These are phyloP conservation scores for Sporothrix euskadiensis DNA, from an alignment of 2,329 filamentous ascomycete species.

Conservation along the genomic window DNA sequence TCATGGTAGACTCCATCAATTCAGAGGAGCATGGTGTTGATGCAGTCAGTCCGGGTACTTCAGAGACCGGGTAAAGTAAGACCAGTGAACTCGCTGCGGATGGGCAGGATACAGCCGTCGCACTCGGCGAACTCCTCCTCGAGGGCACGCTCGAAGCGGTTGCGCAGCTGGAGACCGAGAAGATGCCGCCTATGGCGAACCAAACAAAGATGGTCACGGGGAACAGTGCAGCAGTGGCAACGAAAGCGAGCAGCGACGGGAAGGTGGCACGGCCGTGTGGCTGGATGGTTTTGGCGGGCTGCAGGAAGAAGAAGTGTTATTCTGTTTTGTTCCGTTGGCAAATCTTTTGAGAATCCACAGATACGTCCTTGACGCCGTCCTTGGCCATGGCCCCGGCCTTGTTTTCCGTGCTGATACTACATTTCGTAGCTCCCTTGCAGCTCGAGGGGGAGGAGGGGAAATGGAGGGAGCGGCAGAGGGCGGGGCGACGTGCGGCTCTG, in stretches of 20 bases:
- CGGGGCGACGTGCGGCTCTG: background rate
- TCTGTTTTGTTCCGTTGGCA: too few species aligned
- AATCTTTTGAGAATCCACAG: background rate
- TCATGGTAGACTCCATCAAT: background rate
- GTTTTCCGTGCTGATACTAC: background rate
- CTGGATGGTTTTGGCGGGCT: too few species aligned
- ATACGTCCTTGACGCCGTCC: background rate
- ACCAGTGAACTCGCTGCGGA: background rate
- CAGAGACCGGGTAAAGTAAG: background rate
- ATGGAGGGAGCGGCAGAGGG: background rate
- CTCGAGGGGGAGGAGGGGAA: background rate
- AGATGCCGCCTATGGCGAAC: conserved; percentile 9
- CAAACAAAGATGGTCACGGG: background rate
- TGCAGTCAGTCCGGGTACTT: background rate
- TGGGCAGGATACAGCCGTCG: conserved; percentile 6
- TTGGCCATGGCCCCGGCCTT: background rate
- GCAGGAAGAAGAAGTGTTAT: too few species aligned
- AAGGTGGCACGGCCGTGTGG: conserved; percentile 4
- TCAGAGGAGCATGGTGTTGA: background rate
- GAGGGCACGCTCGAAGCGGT: background rate
- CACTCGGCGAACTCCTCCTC: background rate
- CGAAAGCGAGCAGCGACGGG: background rate
- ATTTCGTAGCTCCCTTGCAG: background rate
- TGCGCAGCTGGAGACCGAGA: background rate
- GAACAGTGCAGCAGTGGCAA: background rate